Percentiles rank a stretch among this genome's conserved stretches.
These are phyloP conservation scores for Pichia eremophila DNA, from an alignment of 805 yeast genomes.

Conservation along the genomic window DNA sequence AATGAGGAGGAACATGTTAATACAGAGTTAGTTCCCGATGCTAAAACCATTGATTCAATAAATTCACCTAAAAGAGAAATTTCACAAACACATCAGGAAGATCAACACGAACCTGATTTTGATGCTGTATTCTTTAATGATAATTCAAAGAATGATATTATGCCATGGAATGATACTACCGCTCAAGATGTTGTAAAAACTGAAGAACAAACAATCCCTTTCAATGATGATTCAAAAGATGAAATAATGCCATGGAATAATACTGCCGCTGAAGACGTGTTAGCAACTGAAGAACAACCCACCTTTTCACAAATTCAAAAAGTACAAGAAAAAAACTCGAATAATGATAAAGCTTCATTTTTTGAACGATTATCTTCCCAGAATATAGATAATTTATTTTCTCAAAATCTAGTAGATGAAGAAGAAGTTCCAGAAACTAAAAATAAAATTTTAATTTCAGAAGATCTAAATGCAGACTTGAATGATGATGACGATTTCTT, in stretches of 20 bases:
- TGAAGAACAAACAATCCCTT: background rate
- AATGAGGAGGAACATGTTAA: too few relatives aligned
- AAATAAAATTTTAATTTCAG: background rate
- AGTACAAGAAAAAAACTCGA: too few relatives aligned
- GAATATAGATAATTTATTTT: background rate
- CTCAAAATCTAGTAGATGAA: background rate
- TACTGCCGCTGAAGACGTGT: constrained; percentile 1
- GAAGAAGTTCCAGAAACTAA: background rate
- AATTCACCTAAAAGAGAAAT: too few relatives aligned
- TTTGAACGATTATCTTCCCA: background rate
- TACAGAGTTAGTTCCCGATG: too few relatives aligned
- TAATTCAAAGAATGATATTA: background rate
- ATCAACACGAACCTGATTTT: too few relatives aligned
- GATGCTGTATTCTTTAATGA: background rate
- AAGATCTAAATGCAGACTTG: background rate
- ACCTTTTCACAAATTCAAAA: too few relatives aligned
- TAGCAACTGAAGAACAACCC: background rate
- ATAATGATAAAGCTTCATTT: background rate
- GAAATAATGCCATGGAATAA: constrained; percentile 6
- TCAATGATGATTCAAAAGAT: background rate
- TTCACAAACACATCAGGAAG: too few relatives aligned
- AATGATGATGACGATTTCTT: background rate
- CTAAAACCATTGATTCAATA: too few relatives aligned
- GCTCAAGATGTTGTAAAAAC: background rate
- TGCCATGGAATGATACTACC: constrained; percentile 6